Conservation (phyloP, 352 stramenopile genomes). For the Globisporangium splendens region DNA sequence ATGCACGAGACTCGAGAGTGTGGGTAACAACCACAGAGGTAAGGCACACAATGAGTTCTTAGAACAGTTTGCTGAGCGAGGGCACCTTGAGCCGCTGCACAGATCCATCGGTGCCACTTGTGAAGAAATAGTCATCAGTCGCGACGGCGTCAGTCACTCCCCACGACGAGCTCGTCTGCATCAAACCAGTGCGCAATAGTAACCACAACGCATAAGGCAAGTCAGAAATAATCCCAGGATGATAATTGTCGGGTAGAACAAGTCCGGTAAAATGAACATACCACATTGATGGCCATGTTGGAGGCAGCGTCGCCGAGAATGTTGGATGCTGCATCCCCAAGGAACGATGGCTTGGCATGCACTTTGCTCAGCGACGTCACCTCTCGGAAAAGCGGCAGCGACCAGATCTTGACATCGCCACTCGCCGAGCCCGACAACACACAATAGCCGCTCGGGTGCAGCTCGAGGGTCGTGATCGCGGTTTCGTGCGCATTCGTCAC, state of each 20-base stretch:
- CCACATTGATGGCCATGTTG: slow-evolving; percentile 85
- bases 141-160: slow-evolving; percentile 80
- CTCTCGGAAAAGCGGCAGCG: slow-evolving; percentile 80
- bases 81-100: slow-evolving; percentile 74
- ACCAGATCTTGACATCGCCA: slow-evolving; percentile 88
- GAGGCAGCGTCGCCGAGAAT: slow-evolving; percentile 76
- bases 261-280: slow-evolving; percentile 25
- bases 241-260: background rate
- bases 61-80: slow-evolving; percentile 27
- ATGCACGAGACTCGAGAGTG: too few relatives aligned
- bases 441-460: slow-evolving; percentile 78
- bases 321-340: slow-evolving; percentile 72
- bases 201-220: slow-evolving; percentile 1
- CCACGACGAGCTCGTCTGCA: slow-evolving; percentile 77
- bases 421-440: slow-evolving; percentile 79
- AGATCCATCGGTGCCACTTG: slow-evolving; percentile 77
- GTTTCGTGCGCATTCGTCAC: slow-evolving; percentile 84
- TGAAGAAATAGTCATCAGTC: slow-evolving; percentile 81
- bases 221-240: background rate
- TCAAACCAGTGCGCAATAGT: background rate
- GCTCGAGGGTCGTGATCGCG: slow-evolving; percentile 72
- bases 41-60: background rate
- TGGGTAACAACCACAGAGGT: too few relatives aligned
- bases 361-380: slow-evolving; percentile 70
- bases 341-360: slow-evolving; percentile 76